Conservation (phyloP, 2,329 filamentous ascomycete species). For the Fusarium floridanum region DNA sequence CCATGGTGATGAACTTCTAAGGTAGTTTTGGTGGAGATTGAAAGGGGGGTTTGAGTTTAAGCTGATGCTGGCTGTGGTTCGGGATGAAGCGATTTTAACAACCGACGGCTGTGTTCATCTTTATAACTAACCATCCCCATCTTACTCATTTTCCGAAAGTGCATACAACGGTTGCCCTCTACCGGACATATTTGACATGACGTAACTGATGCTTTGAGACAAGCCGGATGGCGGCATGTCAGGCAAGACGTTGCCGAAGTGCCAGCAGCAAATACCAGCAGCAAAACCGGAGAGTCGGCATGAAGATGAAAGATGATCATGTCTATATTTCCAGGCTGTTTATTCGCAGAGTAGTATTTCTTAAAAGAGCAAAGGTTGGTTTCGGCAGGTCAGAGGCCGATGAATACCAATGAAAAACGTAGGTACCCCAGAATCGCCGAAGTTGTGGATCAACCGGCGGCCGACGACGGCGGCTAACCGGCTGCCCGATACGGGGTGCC, state of each 20-base stretch:
- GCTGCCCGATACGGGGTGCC: not conserved
- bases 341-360: not conserved
- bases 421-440: not conserved
- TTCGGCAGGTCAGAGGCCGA: not conserved
- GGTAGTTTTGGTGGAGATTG: not conserved
- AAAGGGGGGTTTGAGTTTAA: not conserved
- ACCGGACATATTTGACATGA: not conserved
- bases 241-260: not conserved
- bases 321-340: not conserved
- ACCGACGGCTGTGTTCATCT: not conserved
- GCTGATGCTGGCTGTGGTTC: not conserved
- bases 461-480: not conserved
- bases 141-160: not conserved
- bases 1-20: not conserved
- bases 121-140: not conserved
- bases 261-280: not conserved
- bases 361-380: not conserved
- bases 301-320: not conserved
- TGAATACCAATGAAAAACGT: not conserved
- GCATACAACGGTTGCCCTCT: not conserved
- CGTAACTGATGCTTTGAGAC: not conserved
- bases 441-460: not conserved
- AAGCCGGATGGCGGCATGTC: not conserved
- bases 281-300: not conserved
- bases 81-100: not conserved